Evolutionary conservation across 176 grass and related monocot genomes (phyloP), one percentile per base, ranked within the genome.

Genomic region (Avena eriantha): DNA sequence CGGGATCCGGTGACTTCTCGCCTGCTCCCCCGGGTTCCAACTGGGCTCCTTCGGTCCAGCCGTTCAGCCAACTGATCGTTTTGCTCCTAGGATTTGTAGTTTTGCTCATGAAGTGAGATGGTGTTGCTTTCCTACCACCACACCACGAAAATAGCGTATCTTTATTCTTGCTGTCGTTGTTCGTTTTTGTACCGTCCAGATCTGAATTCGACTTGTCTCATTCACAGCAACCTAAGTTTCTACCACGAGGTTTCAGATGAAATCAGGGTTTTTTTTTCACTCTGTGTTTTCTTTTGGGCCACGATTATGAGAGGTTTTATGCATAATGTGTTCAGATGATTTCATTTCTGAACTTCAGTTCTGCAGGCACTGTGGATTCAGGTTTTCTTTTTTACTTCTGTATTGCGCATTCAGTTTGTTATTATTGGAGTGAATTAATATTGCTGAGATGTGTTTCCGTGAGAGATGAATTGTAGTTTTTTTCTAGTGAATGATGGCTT

Each of bases 91-190:
- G 87, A 47, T 90, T 93, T 67, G 60, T 88, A 29, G 8, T 89
- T 87, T 76, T 91, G 56, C 49, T 95, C 34, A 43, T 94, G 47
- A 92, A 90, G 53, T 97, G 85, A 92, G 45, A 53, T 33, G 24
- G 58, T 72, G 4, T 10, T 35, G 43, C 29, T 55, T 14, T 69
- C 71, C 51, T 81, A 6, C 51, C 22, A 21, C 29, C 16, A 60
- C 60, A 51, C 36, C 50, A 11, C 39, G 22, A 14, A 83, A 47
- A 51, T 51, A 48, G 54, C 48, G 81, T 49, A 69, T 45, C 8
- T 53, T 53, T 86, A 54, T 45, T 9, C 53, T 21, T 56, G 22
- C 2, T 47, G 53, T 77, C 10, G 18, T n/a, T 77, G 18, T n/a
- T 77, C 69, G 4, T 77, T 78, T 72, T 48, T 76, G 61, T 41